Conservation (phyloP, 306 rosid species). For the Boehmeria nivea region DNA sequence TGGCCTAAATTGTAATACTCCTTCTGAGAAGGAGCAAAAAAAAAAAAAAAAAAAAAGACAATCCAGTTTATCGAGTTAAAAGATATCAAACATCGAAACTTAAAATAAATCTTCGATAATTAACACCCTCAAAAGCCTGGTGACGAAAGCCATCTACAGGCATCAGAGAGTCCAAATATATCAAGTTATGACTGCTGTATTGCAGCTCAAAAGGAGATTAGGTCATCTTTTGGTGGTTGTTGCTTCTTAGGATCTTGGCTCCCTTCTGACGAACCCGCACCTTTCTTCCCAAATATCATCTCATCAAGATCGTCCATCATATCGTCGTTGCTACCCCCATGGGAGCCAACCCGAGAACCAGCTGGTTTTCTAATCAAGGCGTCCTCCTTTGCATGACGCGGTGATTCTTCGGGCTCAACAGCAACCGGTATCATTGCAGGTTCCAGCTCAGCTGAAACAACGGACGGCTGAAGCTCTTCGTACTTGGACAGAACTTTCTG, state of each 20-base stretch:
- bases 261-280: slow-evolving; percentile 48
- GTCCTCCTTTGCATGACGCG: slow-evolving; percentile 53
- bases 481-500: slow-evolving; percentile 73
- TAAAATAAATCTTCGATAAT: no score
- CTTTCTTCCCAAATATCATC: slow-evolving; percentile 90
- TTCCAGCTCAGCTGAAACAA: slow-evolving; percentile 49
- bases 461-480: slow-evolving; percentile 62
- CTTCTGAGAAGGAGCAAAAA: no score
- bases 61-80: no score
- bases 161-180: no score
- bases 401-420: slow-evolving; percentile 90
- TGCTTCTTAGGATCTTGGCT: slow-evolving; percentile 66
- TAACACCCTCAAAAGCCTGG: no score
- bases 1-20: no score
- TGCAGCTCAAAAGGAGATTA: slow-evolving; percentile 61
- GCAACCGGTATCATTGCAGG: slow-evolving; percentile 99
- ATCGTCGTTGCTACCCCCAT: slow-evolving; percentile 70
- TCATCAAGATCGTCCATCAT: slow-evolving; percentile 99
- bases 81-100: no score
- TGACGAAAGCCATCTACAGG: no score
- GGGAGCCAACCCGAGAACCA: slow-evolving; percentile 46
- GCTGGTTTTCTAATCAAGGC: slow-evolving; percentile 71
- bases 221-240: slow-evolving; percentile 68
- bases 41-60: no score
- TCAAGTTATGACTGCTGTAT: no score